phyloP scores from a whole-genome alignment of 2,329 filamentous ascomycete species.

The Botrytis paeoniae region DNA sequence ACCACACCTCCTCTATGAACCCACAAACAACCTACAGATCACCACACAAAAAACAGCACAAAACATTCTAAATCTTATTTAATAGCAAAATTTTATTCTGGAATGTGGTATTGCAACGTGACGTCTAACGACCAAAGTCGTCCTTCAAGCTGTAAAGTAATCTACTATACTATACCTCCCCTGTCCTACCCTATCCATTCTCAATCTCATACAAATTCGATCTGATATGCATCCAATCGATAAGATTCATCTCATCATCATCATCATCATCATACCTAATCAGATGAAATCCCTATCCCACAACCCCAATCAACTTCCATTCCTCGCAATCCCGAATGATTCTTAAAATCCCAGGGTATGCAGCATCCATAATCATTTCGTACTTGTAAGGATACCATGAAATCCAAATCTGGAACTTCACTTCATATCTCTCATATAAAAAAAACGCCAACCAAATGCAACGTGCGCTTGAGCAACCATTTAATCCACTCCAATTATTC shows the following conservation, averaged over 20 bases:
- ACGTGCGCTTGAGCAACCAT: slow-evolving; percentile 32
- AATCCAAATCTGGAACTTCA: slow-evolving; percentile 17
- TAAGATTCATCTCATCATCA: slow-evolving; percentile 11
- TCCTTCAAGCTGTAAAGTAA: slow-evolving; percentile 7
- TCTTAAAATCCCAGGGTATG: slow-evolving; percentile 15
- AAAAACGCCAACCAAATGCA: slow-evolving; percentile 21
- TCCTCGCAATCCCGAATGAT: slow-evolving; percentile 4
- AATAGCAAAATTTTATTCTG: neutral
- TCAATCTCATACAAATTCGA: slow-evolving; percentile 9
- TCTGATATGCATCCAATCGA: slow-evolving; percentile 1
- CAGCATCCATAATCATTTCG: slow-evolving; percentile 16
- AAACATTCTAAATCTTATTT: neutral
- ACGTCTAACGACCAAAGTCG: neutral
- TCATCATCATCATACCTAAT: slow-evolving; percentile 4
- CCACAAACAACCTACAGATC: no score
- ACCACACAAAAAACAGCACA: neutral
- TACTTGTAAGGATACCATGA: slow-evolving; percentile 1
- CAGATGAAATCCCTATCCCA: neutral
- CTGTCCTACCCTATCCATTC: neutral
- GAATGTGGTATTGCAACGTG: slow-evolving; percentile 12
- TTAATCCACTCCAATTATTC: slow-evolving; percentile 21
- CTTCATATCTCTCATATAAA: neutral
- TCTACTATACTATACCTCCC: neutral
- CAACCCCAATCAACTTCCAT: neutral
- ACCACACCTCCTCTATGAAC: no score